These are phyloP conservation scores for Cyathus striatus DNA, from an alignment of 768 basidiomycete species.

Conservation along the genomic window DNA sequence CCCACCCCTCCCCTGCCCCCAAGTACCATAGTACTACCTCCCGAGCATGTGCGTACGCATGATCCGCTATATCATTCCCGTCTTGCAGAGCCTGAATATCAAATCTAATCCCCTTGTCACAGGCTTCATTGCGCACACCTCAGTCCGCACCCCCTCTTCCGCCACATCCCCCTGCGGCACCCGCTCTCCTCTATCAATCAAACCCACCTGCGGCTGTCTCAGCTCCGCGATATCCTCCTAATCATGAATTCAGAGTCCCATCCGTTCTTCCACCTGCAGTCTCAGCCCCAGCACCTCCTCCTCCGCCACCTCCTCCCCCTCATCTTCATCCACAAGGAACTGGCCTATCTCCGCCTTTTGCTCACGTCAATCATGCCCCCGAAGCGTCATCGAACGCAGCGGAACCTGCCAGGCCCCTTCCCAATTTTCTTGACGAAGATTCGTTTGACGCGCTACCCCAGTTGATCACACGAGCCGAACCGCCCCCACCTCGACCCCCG, in stretches of 20 bases:
- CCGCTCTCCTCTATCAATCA: not conserved
- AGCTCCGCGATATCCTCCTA: not conserved
- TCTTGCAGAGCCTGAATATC: too few relatives aligned
- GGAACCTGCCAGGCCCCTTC: conserved; percentile 24
- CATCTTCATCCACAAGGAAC: conserved; percentile 9
- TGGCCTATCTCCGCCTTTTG: conserved; percentile 2
- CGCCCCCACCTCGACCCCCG: conserved; percentile 75
- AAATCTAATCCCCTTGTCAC: too few relatives aligned
- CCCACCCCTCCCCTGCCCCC: too few relatives aligned
- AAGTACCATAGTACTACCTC: too few relatives aligned
- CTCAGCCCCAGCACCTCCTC: conserved; percentile 5
- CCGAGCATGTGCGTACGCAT: too few relatives aligned
- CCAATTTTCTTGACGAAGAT: conserved; percentile 68
- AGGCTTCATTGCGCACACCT: too few relatives aligned
- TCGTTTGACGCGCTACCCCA: conserved; percentile 15
- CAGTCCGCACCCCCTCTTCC: conserved; percentile 9
- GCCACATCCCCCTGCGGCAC: conserved; percentile 2
- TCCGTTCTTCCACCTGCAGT: not conserved
- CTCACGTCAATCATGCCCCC: not conserved
- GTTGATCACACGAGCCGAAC: conserved; percentile 9
- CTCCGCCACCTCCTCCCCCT: conserved; percentile 8
- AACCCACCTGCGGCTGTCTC: not conserved
- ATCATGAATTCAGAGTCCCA: not conserved
- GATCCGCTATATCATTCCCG: too few relatives aligned
- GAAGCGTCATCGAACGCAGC: conserved; percentile 7